Evolutionary conservation across 805 yeast species (phyloP).

Genomic region (Pichia californica): DNA sequence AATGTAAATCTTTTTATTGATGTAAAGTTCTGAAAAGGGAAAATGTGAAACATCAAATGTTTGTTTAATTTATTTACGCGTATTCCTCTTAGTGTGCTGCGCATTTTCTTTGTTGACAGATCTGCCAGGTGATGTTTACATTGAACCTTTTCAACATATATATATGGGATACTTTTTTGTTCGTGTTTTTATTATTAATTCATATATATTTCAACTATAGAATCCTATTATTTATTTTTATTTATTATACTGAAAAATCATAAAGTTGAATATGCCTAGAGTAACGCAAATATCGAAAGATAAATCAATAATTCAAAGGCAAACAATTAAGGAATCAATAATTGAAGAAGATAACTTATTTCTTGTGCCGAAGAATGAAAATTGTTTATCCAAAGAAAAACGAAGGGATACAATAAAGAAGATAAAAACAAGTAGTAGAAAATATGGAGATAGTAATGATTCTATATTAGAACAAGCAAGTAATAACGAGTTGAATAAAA

Average conservation of each 20-base stretch:
- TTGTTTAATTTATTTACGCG: too few relatives aligned
- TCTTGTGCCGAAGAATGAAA: not conserved
- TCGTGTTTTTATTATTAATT: too few relatives aligned
- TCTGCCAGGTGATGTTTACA: too few relatives aligned
- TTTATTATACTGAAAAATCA: not conserved
- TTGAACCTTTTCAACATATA: too few relatives aligned
- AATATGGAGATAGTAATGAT: slow-evolving; percentile 1
- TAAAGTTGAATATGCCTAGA: not conserved
- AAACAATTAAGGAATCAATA: not conserved
- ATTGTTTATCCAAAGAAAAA: not conserved
- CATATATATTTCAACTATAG: too few relatives aligned
- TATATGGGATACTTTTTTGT: too few relatives aligned
- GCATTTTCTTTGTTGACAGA: too few relatives aligned
- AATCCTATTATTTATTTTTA: too few relatives aligned
- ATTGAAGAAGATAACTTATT: slow-evolving; percentile 1
- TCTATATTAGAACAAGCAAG: slow-evolving; percentile 9
- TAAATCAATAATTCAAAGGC: not conserved
- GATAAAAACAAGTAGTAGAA: not conserved
- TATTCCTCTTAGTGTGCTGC: too few relatives aligned
- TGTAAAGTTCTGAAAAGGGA: too few relatives aligned
- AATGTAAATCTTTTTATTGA: too few relatives aligned
- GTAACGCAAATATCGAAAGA: not conserved
- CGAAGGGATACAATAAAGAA: not conserved
- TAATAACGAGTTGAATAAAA: slow-evolving; percentile 4
- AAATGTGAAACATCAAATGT: too few relatives aligned